Evolutionary conservation across 306 rosid species (phyloP).

Genomic region (Adenanthera pavonina): DNA sequence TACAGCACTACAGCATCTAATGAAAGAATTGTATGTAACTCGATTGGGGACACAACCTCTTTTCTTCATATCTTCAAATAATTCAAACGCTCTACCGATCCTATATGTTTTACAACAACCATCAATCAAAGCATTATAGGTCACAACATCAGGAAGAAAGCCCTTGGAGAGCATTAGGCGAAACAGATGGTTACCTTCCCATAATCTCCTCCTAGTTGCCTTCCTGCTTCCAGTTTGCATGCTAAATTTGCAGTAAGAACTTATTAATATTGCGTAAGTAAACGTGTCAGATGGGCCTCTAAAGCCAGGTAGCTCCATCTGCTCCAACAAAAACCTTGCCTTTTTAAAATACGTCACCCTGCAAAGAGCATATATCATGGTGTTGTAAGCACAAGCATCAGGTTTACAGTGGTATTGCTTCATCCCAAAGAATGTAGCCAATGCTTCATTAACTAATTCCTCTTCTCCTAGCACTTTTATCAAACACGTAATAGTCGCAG

Average conservation of each 20-base stretch:
- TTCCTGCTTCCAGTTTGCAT: conserved; percentile 73
- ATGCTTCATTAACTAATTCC: conserved; percentile 71
- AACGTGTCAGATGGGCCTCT: conserved; percentile 70
- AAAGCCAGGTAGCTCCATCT: conserved; percentile 89
- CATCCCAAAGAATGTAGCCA: conserved; percentile 70
- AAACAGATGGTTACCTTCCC: conserved; percentile 81
- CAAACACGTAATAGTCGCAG: conserved; percentile 76
- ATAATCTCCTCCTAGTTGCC: conserved; percentile 74
- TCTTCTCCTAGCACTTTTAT: conserved; percentile 81
- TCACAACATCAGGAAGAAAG: conserved; percentile 79
- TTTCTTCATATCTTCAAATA: conserved; percentile 80
- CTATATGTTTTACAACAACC: conserved; percentile 87
- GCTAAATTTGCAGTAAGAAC: conserved; percentile 69
- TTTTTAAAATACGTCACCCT: conserved; percentile 69
- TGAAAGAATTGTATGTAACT: conserved; percentile 74
- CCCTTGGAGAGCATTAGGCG: conserved; percentile 79
- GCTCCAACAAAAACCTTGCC: conserved; percentile 73
- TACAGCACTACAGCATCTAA: conserved; percentile 76
- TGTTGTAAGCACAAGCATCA: conserved; percentile 72
- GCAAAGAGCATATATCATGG: conserved; percentile 67
- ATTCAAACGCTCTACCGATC: conserved; percentile 68
- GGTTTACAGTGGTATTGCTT: conserved; percentile 70
- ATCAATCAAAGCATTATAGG: conserved; percentile 82
- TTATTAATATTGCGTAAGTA: conserved; percentile 72
- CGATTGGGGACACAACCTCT: conserved; percentile 72